Percentiles rank a stretch among this genome's conserved stretches.
phyloP scores from a whole-genome alignment of 345 rosid species.

The Salix caprea region DNA sequence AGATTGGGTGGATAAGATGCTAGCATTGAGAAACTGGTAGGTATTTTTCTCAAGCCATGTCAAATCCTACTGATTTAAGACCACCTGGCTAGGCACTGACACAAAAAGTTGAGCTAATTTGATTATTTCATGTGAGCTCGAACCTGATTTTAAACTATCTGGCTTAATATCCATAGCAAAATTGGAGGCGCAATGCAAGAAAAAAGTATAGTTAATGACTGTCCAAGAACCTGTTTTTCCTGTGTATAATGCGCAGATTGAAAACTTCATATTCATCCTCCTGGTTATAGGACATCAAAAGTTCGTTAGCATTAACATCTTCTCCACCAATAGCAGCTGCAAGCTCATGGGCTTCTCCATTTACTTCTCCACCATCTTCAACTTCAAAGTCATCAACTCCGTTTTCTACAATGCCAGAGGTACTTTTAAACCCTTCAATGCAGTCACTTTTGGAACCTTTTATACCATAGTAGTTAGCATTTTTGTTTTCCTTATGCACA shows the following conservation, averaged over 20 bases:
- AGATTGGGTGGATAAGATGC: neutral
- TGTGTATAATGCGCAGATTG: constrained; percentile 72
- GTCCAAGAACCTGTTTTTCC: constrained; percentile 69
- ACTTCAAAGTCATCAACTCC: constrained; percentile 12
- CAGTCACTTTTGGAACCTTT: constrained; percentile 13
- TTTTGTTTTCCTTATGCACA: constrained; percentile 1
- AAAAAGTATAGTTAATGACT: neutral
- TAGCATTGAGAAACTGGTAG: neutral
- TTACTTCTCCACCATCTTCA: constrained; percentile 23
- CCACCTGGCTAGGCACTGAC: no score
- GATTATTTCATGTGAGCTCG: neutral
- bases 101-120: neutral
- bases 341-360: constrained; percentile 32
- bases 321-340: constrained; percentile 33
- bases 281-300: constrained; percentile 28
- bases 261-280: constrained; percentile 84
- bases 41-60: neutral
- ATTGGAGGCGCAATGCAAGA: neutral
- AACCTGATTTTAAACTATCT: neutral
- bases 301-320: constrained; percentile 39
- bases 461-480: constrained; percentile 11
- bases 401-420: constrained; percentile 13
- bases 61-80: neutral
- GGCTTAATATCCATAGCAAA: neutral
- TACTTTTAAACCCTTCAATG: constrained; percentile 23